Evolutionary conservation across 2,329 filamentous ascomycete genomes (phyloP), one percentile per base, ranked within the genome.

Genomic region (Chrysosporium keratinophilum): DNA sequence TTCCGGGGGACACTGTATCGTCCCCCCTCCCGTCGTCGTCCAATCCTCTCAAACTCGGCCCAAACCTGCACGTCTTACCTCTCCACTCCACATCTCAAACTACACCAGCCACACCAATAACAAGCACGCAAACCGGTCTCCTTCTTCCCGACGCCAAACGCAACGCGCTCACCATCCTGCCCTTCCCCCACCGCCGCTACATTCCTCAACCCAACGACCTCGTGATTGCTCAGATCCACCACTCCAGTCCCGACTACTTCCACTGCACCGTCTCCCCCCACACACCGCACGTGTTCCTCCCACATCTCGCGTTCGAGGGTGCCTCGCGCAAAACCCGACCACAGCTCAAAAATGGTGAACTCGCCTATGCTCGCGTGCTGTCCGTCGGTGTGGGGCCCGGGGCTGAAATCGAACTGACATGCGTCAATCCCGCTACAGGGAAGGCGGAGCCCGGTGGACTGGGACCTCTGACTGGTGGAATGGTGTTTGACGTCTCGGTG

Each of bases 241-340:
- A 84, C 67, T 84, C 82, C 53, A 79, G 82, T 49, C 76, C 78
- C 54, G 93, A 97, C 62, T 79, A 80, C 66, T 96, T 87, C 76
- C 83, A 86, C 69, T 89, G 89, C 68, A 77, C 78, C 61, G 77
- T 97, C 51, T 85, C 87, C 28, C 77, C 78, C 7, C 74, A 82
- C 63, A 79, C 78, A 5, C 71, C 77, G 0, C 70, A 72, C 56
- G 88, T 87, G 0, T 75, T 87, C 15, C 81, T 97, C 0, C 88
- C 87, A 0, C 87, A 95, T 60, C 78, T 97, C 17, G 82, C 89
- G n/a, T 98, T 98, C 68, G 91, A 97, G 70, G 83, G 83, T 58
- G 93, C 89, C 15, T 88, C 85, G 43, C 93, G 90, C 70, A 97
- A 97, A 73, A 95, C 88, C 2, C 79, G 90, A 1, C 93, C 93